Evolutionary conservation across 169 alveolate genomes (phyloP).

Genomic region (Plasmodium blacklocki): DNA sequence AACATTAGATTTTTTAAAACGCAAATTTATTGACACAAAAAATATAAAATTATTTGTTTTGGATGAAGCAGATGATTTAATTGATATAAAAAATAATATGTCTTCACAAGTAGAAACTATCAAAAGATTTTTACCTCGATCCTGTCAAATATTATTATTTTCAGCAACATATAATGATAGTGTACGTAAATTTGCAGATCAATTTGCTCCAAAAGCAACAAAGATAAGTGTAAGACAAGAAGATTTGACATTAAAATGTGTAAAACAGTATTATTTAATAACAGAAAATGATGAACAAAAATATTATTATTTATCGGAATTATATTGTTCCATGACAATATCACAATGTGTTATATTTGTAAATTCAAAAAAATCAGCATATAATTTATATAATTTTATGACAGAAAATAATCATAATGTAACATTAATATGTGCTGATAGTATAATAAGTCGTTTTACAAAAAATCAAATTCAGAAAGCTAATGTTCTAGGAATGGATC

Average conservation of each 20-base stretch:
- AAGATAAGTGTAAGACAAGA: constrained; percentile 93
- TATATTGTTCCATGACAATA: constrained; percentile 95
- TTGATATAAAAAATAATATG: constrained; percentile 89
- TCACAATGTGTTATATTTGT: constrained; percentile 98
- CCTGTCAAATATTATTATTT: constrained; percentile 90
- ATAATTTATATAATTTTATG: constrained; percentile 92
- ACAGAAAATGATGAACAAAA: constrained; percentile 94
- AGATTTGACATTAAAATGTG: constrained; percentile 96
- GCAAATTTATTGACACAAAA: constrained; percentile 86
- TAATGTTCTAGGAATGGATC: constrained; percentile 93
- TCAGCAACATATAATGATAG: constrained; percentile 94
- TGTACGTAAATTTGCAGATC: constrained; percentile 90
- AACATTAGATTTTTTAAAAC: constrained; percentile 94
- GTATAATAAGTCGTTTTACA: constrained; percentile 74
- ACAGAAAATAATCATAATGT: constrained; percentile 80
- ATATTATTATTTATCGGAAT: constrained; percentile 92
- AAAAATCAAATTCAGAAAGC: constrained; percentile 79
- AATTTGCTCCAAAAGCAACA: constrained; percentile 90
- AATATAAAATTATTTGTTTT: constrained; percentile 88
- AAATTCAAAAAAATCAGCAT: constrained; percentile 95
- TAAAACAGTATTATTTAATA: constrained; percentile 93
- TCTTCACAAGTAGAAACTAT: constrained; percentile 93
- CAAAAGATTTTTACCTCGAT: constrained; percentile 83
- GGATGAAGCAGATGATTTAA: constrained; percentile 99
- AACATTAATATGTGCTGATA: constrained; percentile 76